Percentiles rank a stretch among this genome's conserved stretches.
phyloP scores from a whole-genome alignment of 2,329 filamentous ascomycete species.

The Beauveria scarabaeidicola region DNA sequence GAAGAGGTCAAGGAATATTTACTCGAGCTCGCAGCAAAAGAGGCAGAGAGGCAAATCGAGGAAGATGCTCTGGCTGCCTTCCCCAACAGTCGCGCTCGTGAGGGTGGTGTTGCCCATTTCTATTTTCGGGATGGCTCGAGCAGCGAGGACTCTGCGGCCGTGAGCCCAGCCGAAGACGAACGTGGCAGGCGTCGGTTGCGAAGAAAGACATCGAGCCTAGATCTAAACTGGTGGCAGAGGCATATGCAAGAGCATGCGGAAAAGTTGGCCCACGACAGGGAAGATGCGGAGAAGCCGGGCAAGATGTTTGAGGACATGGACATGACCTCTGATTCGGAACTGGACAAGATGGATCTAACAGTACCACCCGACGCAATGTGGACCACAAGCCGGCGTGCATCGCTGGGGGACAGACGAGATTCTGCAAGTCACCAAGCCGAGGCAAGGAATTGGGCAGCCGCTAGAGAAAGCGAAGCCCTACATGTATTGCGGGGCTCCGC shows the following conservation, averaged over 20 bases:
- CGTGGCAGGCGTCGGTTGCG: conserved; percentile 27
- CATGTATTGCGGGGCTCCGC: conserved; percentile 10
- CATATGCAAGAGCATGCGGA: conserved; percentile 75
- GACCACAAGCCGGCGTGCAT: conserved; percentile 29
- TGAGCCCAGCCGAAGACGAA: conserved; percentile 25
- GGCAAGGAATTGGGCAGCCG: conserved; percentile 19
- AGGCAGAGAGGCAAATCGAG: conserved; percentile 70
- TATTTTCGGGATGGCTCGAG: conserved; percentile 56
- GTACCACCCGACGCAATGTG: conserved; percentile 33
- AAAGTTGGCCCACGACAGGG: conserved; percentile 39
- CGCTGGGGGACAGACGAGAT: conserved; percentile 19
- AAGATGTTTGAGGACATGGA: conserved; percentile 18
- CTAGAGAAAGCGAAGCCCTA: conserved; percentile 6
- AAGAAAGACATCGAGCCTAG: conserved; percentile 54
- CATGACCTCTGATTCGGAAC: conserved; percentile 31
- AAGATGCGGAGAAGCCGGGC: conserved; percentile 12
- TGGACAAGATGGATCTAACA: conserved; percentile 34
- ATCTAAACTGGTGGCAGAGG: conserved; percentile 64
- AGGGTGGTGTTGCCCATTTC: conserved; percentile 65
- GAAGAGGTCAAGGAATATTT: conserved; percentile 69
- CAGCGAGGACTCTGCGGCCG: conserved; percentile 39
- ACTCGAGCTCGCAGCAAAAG: conserved; percentile 68
- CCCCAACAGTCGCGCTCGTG: conserved; percentile 60
- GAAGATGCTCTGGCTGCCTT: conserved; percentile 71
- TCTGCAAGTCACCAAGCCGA: conserved; percentile 18